Base-by-base conservation (phyloP, 805 yeast species). In the Priceomyces fermenticarens region DNA sequence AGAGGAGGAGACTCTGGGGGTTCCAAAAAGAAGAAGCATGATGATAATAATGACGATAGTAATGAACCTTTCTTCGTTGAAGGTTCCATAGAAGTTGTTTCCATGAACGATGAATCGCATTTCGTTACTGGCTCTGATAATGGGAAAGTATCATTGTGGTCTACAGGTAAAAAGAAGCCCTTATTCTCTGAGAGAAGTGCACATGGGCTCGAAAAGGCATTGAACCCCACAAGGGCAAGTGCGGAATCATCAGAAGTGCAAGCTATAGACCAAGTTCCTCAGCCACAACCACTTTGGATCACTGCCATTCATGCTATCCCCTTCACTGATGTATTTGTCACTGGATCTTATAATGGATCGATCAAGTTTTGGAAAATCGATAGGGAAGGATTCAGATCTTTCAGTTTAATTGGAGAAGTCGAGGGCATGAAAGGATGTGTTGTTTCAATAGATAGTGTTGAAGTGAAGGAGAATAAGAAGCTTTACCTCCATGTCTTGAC, bases 41-140 rank as follows among this genome's bases (percentile, higher is more conserved):
- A 51, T 20, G 45, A 39, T 3, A 39, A 56, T 30, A 60, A 53
- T 13, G 48, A 32, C 3, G 51, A 33, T 2, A 35, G 35, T 12
- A 23, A 39, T 8, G 40, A 23, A 23, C 53, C 65, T 12, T 74
- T 78, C 52, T 75, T 70, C 48, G 67, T 79, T 32, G 97, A 93
- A 60, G 98, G 98, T 10, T 81, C 93, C 47, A 82, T 91, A 39
- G 98, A 91, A 53, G 83, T 86, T 55, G 93, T 90, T 27, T 70
- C 85, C 10, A 89, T 90, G 97, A 65, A 87, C 40, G 99, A 93
- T 63, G 96, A 90, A 62, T 79, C 89, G 20, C 89, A 86, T 60
- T 93, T 93, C 58, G 81, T 93, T 35, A 90, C 98, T 1, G 98
- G 98, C 3, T 83, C 96, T 11, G 99, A 93, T 58, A 91, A 90